Base-by-base conservation (phyloP, 768 basidiomycete genomes). In the Kondoa subrosea region DNA sequence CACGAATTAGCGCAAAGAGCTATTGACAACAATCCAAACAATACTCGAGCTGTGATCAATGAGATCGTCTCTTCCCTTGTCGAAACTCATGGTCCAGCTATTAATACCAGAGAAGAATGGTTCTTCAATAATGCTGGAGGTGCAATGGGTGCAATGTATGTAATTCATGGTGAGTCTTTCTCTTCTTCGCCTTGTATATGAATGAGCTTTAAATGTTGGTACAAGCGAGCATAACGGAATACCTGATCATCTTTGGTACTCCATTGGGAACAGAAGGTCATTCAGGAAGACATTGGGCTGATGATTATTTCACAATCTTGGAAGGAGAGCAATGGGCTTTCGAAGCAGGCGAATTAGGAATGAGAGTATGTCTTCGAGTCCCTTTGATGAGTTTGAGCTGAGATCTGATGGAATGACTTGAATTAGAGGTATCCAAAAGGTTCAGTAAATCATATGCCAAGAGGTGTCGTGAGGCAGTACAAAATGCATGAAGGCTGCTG, bases 251-350 rank as follows among this genome's bases (percentile, higher is more conserved):
- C 60, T 74, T 73, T 64, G 72, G 95, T 2, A 93, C 92, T 0
- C 91, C 95, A 0, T 81, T 96, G 12, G 95, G 95, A 12, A 97
- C 93, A 1, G 95, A 99, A 78, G 95, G 95, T 1, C 95, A 97
- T 76, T 83, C 85, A 16, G 95, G 95, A 4, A 72, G 93, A 66
- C 93, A 96, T 76, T 89, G 89, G 1, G 91, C 92, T 1, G 95
- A 99, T 75, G 95, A 99, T 76, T 97, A 96, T 78, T 99, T 97
- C 81, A 84, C 95, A 75, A 96, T 99, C 74, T 80, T 99, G 33
- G 80, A 84, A 63, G 95, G 93, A 0, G 91, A 93, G 78, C 89
- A 99, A 77, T 93, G 90, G 85, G 93, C 92, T 0, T 95, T 90
- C 77, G 76, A 66, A 29, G 85, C 93, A 0, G 92, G 91, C 31